These are phyloP conservation scores for Fusarium protoensiforme DNA, from an alignment of 2,329 filamentous ascomycete genomes.

Conservation along the genomic window DNA sequence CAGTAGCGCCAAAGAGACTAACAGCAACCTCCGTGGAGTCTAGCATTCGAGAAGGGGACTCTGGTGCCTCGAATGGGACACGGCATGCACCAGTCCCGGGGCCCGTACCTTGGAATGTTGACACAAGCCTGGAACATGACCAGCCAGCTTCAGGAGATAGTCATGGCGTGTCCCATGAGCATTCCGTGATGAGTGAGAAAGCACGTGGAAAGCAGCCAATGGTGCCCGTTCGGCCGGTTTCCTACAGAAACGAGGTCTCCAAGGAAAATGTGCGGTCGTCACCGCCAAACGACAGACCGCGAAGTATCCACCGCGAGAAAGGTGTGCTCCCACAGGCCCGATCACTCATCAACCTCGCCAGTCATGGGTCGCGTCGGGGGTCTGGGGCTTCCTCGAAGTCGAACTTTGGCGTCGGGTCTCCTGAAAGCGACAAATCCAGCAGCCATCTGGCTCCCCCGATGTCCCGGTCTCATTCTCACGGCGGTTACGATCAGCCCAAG, in stretches of 20 bases:
- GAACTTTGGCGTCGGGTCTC: conserved; percentile 34
- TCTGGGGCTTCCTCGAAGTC: conserved; percentile 39
- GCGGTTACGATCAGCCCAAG: conserved; percentile 39
- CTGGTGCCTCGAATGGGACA: conserved; percentile 32
- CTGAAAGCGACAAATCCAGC: conserved; percentile 31
- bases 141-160: neutral
- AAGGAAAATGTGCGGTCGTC: conserved; percentile 9
- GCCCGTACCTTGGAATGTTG: conserved; percentile 42
- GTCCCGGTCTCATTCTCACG: conserved; percentile 48
- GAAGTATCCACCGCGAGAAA: conserved; percentile 21
- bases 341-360: conserved; percentile 39
- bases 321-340: conserved; percentile 35
- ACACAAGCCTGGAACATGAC: conserved; percentile 30
- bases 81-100: conserved; percentile 40
- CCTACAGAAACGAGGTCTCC: conserved; percentile 21
- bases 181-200: conserved; percentile 54
- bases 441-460: conserved; percentile 39
- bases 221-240: conserved; percentile 25
- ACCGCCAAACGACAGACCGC: conserved; percentile 17
- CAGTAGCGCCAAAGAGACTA: conserved; percentile 57
- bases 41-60: conserved; percentile 46
- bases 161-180: conserved; percentile 13
- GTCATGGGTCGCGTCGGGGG: conserved; percentile 30
- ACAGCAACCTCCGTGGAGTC: conserved; percentile 42
- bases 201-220: conserved; percentile 61